Evolutionary conservation across 2,329 filamentous ascomycete species (phyloP).

Genomic region (Diaporthe helianthi): DNA sequence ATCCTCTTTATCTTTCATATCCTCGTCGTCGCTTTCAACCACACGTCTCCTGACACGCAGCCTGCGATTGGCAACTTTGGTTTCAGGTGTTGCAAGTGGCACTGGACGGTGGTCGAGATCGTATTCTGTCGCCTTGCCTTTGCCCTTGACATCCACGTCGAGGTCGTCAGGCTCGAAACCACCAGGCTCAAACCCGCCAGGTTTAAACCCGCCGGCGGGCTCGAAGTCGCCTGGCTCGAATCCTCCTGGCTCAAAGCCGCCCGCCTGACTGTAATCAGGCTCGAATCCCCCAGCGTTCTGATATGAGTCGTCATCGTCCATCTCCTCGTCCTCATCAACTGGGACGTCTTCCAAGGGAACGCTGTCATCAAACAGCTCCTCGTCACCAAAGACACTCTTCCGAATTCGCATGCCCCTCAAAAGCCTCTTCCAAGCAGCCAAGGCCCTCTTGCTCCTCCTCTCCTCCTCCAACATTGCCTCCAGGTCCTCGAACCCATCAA

Average conservation of each 20-base stretch:
- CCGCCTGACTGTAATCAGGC: neutral
- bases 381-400: constrained; percentile 66
- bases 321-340: constrained; percentile 53
- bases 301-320: constrained; percentile 44
- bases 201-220: neutral
- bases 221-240: constrained; percentile 4
- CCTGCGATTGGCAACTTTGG: neutral
- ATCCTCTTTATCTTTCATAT: neutral
- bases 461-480: constrained; percentile 69
- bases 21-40: constrained; percentile 21
- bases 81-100: neutral
- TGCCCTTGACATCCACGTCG: neutral
- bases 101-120: neutral
- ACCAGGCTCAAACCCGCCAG: neutral
- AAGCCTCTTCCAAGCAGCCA: constrained; percentile 78
- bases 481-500: constrained; percentile 72
- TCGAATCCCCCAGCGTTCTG: constrained; percentile 31
- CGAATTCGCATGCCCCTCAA: constrained; percentile 78
- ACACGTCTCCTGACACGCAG: neutral
- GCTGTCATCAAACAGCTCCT: constrained; percentile 36
- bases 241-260: constrained; percentile 34
- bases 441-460: constrained; percentile 65
- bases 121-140: constrained; percentile 5
- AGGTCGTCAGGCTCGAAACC: neutral
- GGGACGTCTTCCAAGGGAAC: constrained; percentile 22